phyloP scores from a whole-genome alignment of 805 yeast species.

The Debaryomyces tyrocola region DNA sequence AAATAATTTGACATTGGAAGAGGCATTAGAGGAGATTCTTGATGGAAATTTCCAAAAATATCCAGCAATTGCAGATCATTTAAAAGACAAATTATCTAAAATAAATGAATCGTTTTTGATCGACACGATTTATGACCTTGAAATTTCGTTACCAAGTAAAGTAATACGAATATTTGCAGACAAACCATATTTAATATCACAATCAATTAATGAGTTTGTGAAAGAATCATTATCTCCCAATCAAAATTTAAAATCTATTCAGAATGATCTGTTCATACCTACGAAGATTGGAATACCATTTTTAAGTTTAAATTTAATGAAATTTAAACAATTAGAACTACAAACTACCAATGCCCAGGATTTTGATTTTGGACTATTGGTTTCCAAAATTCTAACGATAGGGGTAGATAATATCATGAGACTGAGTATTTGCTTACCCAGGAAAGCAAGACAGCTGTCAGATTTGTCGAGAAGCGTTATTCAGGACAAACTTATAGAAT shows the following conservation, averaged over 20 bases:
- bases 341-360: neutral
- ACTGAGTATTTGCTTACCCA: neutral
- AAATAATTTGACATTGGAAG: slow-evolving; percentile 6
- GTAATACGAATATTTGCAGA: neutral
- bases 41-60: slow-evolving; percentile 6
- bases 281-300: slow-evolving; percentile 6
- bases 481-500: slow-evolving; percentile 9
- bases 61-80: neutral
- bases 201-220: slow-evolving; percentile 4
- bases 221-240: neutral
- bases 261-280: neutral
- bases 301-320: slow-evolving; percentile 4
- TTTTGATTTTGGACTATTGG: neutral
- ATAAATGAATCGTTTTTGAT: slow-evolving; percentile 2
- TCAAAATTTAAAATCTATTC: neutral
- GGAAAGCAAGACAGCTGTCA: neutral
- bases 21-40: slow-evolving; percentile 8
- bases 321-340: slow-evolving; percentile 1
- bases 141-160: slow-evolving; percentile 1
- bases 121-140: slow-evolving; percentile 6
- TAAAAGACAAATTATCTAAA: slow-evolving; percentile 1
- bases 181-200: slow-evolving; percentile 4
- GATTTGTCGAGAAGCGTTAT: slow-evolving; percentile 8
- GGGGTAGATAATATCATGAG: slow-evolving; percentile 1
- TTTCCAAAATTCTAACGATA: slow-evolving; percentile 1